Evolutionary conservation across 1,139 yeast species (phyloP), one percentile per base, ranked within the genome.

Genomic region (Suhomyces choctaworum): DNA sequence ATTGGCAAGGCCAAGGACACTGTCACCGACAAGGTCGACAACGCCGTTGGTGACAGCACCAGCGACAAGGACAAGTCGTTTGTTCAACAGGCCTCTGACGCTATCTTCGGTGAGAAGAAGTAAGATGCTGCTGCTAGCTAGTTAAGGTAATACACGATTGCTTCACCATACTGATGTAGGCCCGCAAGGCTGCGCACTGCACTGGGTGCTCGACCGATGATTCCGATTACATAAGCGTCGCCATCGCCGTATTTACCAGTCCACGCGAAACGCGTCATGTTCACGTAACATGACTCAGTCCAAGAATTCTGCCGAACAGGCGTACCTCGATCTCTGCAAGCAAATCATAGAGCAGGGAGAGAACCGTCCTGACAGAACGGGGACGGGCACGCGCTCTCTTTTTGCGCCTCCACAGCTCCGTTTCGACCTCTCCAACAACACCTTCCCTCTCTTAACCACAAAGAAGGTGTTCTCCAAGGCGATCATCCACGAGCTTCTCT

Each of bases 391-490:
- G 1, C 70, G 66, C 45, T 82, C 96, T 23, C 50, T 92, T 11
- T 92, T 92, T 61, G 98, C 95, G 0, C 99, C 99, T 25, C 97
- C 97, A 7, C 97, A 90, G 56, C 70, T 92, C 40, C 76, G 97
- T 39, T 92, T 94, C 62, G 80, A 79, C 44, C 67, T 92, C 29
- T 69, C 79, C 16, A 69, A 85, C 55, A 87, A 83, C 47, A 60
- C 71, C 15, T 84, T 92, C 55, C 99, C 99, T 1, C 69, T 92
- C 38, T 68, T 92, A 39, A 92, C 99, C 10, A 92, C 99, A 6
- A 92, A 92, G 57, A 83, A 81, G 53, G 97, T 92, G 5, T 92
- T 89, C 55, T 80, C 89, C 45, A 84, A 85, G 48, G 98, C 92
- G 5, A 88, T 92, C 29, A 77, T 90, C 27, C 82, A 87, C 46